These are phyloP conservation scores for Yamadazyma ubonensis DNA, from an alignment of 805 yeast species.

Conservation along the genomic window DNA sequence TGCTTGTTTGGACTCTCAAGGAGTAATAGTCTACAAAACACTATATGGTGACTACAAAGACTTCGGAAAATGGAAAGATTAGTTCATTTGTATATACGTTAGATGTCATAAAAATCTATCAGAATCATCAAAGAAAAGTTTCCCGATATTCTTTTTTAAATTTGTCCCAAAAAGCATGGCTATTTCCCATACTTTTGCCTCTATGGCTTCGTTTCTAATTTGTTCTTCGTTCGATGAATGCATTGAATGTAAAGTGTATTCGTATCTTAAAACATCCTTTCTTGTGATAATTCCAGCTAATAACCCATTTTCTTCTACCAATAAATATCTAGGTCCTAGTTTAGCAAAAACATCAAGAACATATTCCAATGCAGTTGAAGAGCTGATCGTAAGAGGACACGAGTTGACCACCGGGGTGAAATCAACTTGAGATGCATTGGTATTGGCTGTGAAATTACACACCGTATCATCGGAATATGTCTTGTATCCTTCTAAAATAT, in stretches of 20 bases:
- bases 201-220: slow-evolving; percentile 21
- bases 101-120: slow-evolving; percentile 20
- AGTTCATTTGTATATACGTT: slow-evolving; percentile 22
- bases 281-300: slow-evolving; percentile 78
- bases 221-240: slow-evolving; percentile 16
- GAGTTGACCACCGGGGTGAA: slow-evolving; percentile 39
- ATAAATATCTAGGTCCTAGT: slow-evolving; percentile 74
- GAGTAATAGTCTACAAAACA: slow-evolving; percentile 64
- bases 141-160: slow-evolving; percentile 26
- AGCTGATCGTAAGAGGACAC: slow-evolving; percentile 62
- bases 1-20: slow-evolving; percentile 64
- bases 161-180: slow-evolving; percentile 22
- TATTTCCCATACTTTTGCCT: slow-evolving; percentile 37
- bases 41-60: slow-evolving; percentile 72
- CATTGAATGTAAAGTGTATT: slow-evolving; percentile 34
- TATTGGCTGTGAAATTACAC: slow-evolving; percentile 10
- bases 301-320: slow-evolving; percentile 60
- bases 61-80: slow-evolving; percentile 79
- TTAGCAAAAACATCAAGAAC: slow-evolving; percentile 68
- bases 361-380: slow-evolving; percentile 55
- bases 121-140: slow-evolving; percentile 31
- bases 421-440: slow-evolving; percentile 9
- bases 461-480: slow-evolving; percentile 10
- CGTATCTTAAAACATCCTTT: slow-evolving; percentile 76
- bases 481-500: slow-evolving; percentile 22